Evolutionary conservation across 768 basidiomycete genomes (phyloP).

Genomic region (Crucibulum laeve): DNA sequence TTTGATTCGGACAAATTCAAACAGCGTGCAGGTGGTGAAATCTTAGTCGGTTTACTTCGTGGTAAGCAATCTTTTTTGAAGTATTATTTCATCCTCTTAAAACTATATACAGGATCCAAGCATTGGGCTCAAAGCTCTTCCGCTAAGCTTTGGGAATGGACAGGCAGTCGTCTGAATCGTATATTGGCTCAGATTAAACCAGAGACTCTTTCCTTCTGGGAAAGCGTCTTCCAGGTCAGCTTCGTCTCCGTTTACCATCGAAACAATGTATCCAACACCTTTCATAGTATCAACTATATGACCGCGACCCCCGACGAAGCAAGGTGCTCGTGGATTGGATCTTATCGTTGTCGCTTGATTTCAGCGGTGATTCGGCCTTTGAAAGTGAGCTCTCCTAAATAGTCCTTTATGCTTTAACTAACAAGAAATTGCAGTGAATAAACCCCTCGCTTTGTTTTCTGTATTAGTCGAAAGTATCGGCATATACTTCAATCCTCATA

Average conservation of each 20-base stretch:
- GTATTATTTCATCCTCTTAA: not conserved
- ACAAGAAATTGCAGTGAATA: slow-evolving; percentile 53
- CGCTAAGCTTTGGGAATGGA: slow-evolving; percentile 70
- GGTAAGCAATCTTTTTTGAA: slow-evolving; percentile 35
- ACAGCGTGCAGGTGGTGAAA: slow-evolving; percentile 68
- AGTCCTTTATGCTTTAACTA: not conserved
- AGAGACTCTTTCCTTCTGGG: slow-evolving; percentile 79
- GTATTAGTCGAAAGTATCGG: slow-evolving; percentile 65
- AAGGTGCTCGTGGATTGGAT: slow-evolving; percentile 75
- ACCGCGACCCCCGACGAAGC: slow-evolving; percentile 79
- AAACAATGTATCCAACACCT: not conserved
- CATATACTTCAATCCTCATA: slow-evolving; percentile 58
- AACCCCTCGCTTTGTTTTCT: slow-evolving; percentile 63
- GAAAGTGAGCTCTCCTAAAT: slow-evolving; percentile 48
- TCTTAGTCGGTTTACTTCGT: slow-evolving; percentile 70
- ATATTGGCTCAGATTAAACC: slow-evolving; percentile 79
- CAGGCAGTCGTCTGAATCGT: slow-evolving; percentile 49
- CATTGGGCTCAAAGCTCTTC: slow-evolving; percentile 66
- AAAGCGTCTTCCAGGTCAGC: slow-evolving; percentile 54
- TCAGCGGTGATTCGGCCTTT: slow-evolving; percentile 83
- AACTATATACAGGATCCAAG: slow-evolving; percentile 56
- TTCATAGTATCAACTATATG: slow-evolving; percentile 46
- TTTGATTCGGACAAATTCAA: slow-evolving; percentile 75
- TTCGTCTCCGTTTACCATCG: not conserved
- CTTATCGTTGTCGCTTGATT: slow-evolving; percentile 70